Conservation (phyloP, 768 basidiomycete genomes). For the Gloeostereum incarnatum region DNA sequence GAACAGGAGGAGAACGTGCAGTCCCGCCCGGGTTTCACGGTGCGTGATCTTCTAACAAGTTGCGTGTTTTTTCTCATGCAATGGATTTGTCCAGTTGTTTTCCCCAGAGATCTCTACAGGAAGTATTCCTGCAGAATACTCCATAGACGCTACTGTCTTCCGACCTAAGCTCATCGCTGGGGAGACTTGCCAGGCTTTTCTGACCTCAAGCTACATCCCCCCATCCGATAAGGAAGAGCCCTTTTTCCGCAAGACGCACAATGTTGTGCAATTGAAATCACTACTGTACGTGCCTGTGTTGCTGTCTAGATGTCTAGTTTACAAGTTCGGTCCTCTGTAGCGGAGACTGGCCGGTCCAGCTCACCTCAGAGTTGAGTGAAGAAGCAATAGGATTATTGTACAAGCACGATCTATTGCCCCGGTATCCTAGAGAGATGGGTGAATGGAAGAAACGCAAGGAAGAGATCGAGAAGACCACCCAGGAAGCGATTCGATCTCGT, state of each 20-base stretch:
- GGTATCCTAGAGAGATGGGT: constrained; percentile 13
- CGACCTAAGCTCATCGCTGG: constrained; percentile 24
- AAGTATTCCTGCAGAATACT: constrained; percentile 5
- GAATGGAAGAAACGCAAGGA: constrained; percentile 15
- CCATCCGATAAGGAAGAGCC: not conserved
- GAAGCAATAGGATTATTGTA: constrained; percentile 17
- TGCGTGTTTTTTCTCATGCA: constrained; percentile 5
- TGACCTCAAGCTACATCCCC: constrained; percentile 19
- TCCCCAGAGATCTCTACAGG: constrained; percentile 8
- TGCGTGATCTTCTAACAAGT: constrained; percentile 12
- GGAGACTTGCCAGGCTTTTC: constrained; percentile 30
- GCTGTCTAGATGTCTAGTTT: too few species aligned
- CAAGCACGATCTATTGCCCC: constrained; percentile 16
- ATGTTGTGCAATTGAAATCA: too few species aligned
- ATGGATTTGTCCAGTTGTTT: constrained; percentile 2
- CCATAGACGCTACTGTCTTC: constrained; percentile 5
- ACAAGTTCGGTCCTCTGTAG: too few species aligned
- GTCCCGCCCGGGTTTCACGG: constrained; percentile 34
- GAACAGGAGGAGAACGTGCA: constrained; percentile 45
- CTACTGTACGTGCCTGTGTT: too few species aligned
- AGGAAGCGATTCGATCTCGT: constrained; percentile 4
- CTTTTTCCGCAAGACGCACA: too few species aligned
- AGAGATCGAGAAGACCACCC: not conserved
- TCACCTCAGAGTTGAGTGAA: constrained; percentile 14
- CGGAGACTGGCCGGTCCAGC: too few species aligned